Conservation (phyloP, 2,329 filamentous ascomycete genomes). For the Fusarium buharicum region DNA sequence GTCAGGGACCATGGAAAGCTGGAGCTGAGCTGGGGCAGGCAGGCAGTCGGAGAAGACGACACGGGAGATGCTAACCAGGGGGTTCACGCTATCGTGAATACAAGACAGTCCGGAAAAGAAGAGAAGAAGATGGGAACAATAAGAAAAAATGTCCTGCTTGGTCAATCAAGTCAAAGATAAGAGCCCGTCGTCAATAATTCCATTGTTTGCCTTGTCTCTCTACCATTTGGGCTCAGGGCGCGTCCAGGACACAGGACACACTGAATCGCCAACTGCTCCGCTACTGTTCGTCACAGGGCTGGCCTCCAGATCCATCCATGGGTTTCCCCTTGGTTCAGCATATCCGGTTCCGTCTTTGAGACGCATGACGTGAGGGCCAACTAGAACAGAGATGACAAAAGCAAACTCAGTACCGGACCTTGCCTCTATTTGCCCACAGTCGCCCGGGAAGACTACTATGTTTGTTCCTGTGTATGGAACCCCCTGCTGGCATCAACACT, state of each 20-base stretch:
- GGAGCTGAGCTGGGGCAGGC: conserved; percentile 17
- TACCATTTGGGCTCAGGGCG: neutral
- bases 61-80: conserved; percentile 5
- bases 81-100: neutral
- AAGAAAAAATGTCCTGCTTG: conserved; percentile 9
- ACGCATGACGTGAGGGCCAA: too few species aligned
- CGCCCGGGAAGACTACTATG: too few species aligned
- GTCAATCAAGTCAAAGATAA: conserved; percentile 1
- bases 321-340: conserved; percentile 19
- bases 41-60: too few species aligned
- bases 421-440: too few species aligned
- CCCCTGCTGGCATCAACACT: too few species aligned
- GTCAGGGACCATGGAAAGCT: neutral
- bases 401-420: neutral
- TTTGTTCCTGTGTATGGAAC: too few species aligned
- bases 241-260: conserved; percentile 21
- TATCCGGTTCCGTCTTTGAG: neutral
- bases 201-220: too few species aligned
- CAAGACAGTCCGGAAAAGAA: neutral
- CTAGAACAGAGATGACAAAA: conserved; percentile 8
- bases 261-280: conserved; percentile 20
- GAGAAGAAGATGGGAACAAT: neutral
- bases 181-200: neutral
- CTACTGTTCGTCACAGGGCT: conserved; percentile 6
- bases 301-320: conserved; percentile 2